Evolutionary conservation across 345 rosid genomes (phyloP), one percentile per base, ranked within the genome.

Genomic region (Toxicodendron radicans): DNA sequence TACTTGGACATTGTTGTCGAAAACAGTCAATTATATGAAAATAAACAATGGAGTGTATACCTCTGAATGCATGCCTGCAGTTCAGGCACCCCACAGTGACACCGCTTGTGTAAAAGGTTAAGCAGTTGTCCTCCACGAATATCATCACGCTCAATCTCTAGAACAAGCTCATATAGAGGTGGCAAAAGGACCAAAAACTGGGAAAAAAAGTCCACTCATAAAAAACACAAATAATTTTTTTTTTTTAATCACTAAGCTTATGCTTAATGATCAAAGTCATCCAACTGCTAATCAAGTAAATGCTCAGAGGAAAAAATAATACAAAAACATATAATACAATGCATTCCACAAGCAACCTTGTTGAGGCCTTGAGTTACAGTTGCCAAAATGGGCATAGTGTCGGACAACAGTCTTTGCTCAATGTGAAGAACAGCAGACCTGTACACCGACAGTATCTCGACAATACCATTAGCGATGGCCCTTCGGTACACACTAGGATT

Each of bases 51-150:
- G 35, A 48, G 68, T 30, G 49, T 41, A 66, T 71, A 95, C 99
- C 99, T 95, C 73, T 92, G 99, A 74, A 92, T 91, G 85, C 97
- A 92, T 38, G 97, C 83, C 82, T 92, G 94, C 66, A 95, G 58
- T 85, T 95, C 98, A 77, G 99, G 99, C 76, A 95, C 97, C 64
- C 99, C 99, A 77, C 99, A 95, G 33, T 95, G 99, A 70, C 95
- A 91, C 20, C 98, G 85, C 73, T 90, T 91, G 71, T 89, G 94
- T 73, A 95, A 81, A 59, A 95, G 90, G 79, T 91, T 91, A 67
- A 95, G 86, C 68, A 95, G 99, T 75, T 90, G 88, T 35, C 99
- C 98, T 72, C 98, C 99, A 61, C 93, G 91, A 54, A 92, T 85
- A 82, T 91, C 97, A 65, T 89, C 92, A 12, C 92, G 94, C 87